Evolutionary conservation across 768 basidiomycete genomes (phyloP).

Genomic region (Cyathus striatus): DNA sequence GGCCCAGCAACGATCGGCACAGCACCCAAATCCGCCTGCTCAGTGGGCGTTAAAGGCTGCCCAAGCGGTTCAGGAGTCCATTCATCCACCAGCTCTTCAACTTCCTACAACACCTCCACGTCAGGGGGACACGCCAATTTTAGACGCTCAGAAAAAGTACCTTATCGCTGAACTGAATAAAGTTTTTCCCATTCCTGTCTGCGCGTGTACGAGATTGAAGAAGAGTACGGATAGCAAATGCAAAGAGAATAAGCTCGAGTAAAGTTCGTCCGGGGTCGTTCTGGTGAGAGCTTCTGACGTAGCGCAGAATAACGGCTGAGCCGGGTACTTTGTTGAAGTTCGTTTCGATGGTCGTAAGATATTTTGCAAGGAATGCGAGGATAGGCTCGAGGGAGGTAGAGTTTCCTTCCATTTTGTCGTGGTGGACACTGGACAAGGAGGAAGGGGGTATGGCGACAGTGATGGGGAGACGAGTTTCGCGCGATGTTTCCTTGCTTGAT

Average conservation of each 20-base stretch:
- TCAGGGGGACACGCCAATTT: too few relatives aligned
- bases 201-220: slow-evolving; percentile 85
- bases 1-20: slow-evolving; percentile 78
- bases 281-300: slow-evolving; percentile 91
- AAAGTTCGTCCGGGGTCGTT: slow-evolving; percentile 93
- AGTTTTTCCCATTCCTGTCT: slow-evolving; percentile 80
- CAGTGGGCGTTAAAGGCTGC: slow-evolving; percentile 50
- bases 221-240: slow-evolving; percentile 89
- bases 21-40: slow-evolving; percentile 64
- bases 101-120: slow-evolving; percentile 69
- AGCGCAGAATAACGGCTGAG: slow-evolving; percentile 80
- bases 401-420: slow-evolving; percentile 22
- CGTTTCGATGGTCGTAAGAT: slow-evolving; percentile 53
- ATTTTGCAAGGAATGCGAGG: slow-evolving; percentile 60
- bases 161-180: slow-evolving; percentile 88
- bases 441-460: neutral
- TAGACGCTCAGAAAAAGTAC: slow-evolving; percentile 33
- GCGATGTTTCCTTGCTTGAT: too few relatives aligned
- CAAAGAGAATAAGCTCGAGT: slow-evolving; percentile 81
- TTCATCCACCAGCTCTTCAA: slow-evolving; percentile 94
- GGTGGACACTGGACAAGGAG: neutral
- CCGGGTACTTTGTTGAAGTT: slow-evolving; percentile 76
- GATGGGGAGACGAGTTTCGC: too few relatives aligned
- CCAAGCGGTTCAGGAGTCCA: slow-evolving; percentile 87
- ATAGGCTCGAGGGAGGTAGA: slow-evolving; percentile 40